phyloP scores from a whole-genome alignment of 2,329 filamentous ascomycete species.

The Elsinoe ampelina region DNA sequence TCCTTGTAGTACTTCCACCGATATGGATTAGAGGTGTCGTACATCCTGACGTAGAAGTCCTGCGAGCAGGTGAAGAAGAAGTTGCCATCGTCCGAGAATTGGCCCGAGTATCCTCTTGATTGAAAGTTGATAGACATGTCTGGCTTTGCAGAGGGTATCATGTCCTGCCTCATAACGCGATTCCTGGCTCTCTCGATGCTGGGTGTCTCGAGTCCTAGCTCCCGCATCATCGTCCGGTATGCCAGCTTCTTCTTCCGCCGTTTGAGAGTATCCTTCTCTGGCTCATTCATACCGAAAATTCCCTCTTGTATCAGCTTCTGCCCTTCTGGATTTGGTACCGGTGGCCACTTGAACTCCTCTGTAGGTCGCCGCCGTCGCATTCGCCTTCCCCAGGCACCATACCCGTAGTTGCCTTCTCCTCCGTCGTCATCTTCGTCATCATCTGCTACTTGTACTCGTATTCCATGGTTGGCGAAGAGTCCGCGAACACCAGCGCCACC shows the following conservation, averaged over 20 bases:
- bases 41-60: conserved; percentile 92
- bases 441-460: conserved; percentile 22
- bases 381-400: conserved; percentile 34
- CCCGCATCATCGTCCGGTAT: conserved; percentile 66
- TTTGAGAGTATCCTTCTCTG: conserved; percentile 25
- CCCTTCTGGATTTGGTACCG: conserved; percentile 72
- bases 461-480: conserved; percentile 35
- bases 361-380: conserved; percentile 39
- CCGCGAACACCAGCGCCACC: conserved; percentile 44
- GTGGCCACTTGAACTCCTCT: conserved; percentile 55
- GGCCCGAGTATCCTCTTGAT: conserved; percentile 80
- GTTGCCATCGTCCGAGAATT: conserved; percentile 94
- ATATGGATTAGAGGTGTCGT: conserved; percentile 92
- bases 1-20: conserved; percentile 93
- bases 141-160: conserved; percentile 68
- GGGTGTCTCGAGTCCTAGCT: conserved; percentile 60
- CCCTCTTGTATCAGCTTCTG: conserved; percentile 72
- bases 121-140: conserved; percentile 86
- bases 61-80: conserved; percentile 92
- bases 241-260: conserved; percentile 54
- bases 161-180: conserved; percentile 55
- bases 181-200: conserved; percentile 52
- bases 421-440: conserved; percentile 35
- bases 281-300: conserved; percentile 62
- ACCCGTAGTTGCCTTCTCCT: conserved; percentile 32